These are phyloP conservation scores for Isabelozyma heimii DNA, from an alignment of 805 yeast genomes.

Conservation along the genomic window DNA sequence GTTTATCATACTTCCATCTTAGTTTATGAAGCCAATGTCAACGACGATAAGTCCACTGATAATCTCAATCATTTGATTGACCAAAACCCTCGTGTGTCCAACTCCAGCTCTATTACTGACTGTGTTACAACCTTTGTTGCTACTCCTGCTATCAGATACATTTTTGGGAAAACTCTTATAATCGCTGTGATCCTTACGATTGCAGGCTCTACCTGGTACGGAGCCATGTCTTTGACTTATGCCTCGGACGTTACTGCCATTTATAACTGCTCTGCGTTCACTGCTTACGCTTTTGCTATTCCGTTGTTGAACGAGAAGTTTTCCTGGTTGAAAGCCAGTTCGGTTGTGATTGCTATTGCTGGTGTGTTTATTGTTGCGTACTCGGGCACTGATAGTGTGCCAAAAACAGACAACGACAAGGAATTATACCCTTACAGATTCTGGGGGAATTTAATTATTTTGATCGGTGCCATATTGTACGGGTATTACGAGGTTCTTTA, in stretches of 20 bases:
- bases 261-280: slow-evolving; percentile 85
- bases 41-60: slow-evolving; percentile 30
- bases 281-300: slow-evolving; percentile 81
- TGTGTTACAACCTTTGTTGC: slow-evolving; percentile 34
- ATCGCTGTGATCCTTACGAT: slow-evolving; percentile 59
- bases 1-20: slow-evolving; percentile 43
- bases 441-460: slow-evolving; percentile 68
- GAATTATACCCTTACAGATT: slow-evolving; percentile 55
- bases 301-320: slow-evolving; percentile 67
- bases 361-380: slow-evolving; percentile 84
- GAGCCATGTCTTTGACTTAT: slow-evolving; percentile 76
- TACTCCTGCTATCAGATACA: slow-evolving; percentile 49
- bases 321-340: slow-evolving; percentile 56
- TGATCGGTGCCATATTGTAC: slow-evolving; percentile 71
- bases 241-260: slow-evolving; percentile 88
- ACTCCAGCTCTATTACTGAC: slow-evolving; percentile 26
- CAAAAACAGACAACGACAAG: slow-evolving; percentile 9
- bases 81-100: slow-evolving; percentile 34
- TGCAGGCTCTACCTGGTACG: slow-evolving; percentile 85
- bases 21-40: slow-evolving; percentile 40
- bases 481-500: slow-evolving; percentile 84
- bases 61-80: slow-evolving; percentile 33
- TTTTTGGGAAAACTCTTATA: slow-evolving; percentile 40
- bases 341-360: slow-evolving; percentile 67
- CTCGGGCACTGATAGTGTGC: slow-evolving; percentile 38